These are phyloP conservation scores for Psidium friedrichsthalianum DNA, from an alignment of 345 rosid species.

Conservation along the genomic window DNA sequence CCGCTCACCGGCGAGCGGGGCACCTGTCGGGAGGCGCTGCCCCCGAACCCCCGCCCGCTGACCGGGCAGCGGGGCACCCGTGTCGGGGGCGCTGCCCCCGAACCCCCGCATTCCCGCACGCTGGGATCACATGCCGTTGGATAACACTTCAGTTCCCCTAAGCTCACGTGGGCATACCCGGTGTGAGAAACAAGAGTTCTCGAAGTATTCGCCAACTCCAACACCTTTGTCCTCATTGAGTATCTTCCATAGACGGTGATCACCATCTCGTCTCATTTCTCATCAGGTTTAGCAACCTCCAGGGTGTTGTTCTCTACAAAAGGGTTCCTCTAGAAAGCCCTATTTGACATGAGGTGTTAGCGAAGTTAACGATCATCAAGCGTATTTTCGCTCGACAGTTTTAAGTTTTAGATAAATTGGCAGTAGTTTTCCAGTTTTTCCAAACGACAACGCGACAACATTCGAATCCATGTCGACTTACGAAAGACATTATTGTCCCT, in stretches of 20 bases:
- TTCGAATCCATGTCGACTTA: not conserved
- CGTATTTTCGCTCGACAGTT: not conserved
- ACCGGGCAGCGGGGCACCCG: too few relatives aligned
- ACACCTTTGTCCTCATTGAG: not conserved
- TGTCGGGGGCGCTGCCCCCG: too few relatives aligned
- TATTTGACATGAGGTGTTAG: not conserved
- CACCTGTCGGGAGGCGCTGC: too few relatives aligned
- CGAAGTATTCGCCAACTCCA: too few relatives aligned
- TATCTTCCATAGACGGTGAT: not conserved
- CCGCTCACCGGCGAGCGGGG: too few relatives aligned
- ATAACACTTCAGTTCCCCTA: too few relatives aligned
- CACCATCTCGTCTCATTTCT: not conserved
- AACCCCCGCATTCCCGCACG: too few relatives aligned
- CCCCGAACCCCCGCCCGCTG: too few relatives aligned
- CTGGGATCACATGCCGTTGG: too few relatives aligned
- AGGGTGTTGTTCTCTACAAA: not conserved
- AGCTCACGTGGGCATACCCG: too few relatives aligned
- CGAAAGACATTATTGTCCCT: not conserved
- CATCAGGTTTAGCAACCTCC: not conserved
- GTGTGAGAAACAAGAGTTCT: too few relatives aligned
- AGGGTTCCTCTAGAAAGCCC: not conserved
- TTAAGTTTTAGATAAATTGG: not conserved
- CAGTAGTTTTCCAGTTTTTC: not conserved
- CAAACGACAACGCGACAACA: fast-evolving
- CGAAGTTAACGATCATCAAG: not conserved